phyloP scores from a whole-genome alignment of 345 rosid genomes.

The Lepidium didymum region DNA sequence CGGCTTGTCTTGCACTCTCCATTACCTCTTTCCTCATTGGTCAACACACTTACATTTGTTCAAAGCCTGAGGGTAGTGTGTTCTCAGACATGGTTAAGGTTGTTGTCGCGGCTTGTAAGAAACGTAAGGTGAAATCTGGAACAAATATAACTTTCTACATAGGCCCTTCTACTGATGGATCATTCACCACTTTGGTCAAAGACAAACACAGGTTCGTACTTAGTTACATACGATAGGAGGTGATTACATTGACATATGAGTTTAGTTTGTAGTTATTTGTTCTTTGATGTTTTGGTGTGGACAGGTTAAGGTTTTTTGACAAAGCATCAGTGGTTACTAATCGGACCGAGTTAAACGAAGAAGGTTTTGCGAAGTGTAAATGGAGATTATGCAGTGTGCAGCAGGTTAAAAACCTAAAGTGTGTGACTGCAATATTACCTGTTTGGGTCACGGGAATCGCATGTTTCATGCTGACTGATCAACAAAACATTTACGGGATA shows the following conservation, averaged over 20 bases:
- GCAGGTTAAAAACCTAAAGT: constrained; percentile 56
- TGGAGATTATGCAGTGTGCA: constrained; percentile 62
- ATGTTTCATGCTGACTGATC: constrained; percentile 59
- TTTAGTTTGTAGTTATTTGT: not conserved
- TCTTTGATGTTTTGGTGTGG: constrained; percentile 15
- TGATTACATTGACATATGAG: not conserved
- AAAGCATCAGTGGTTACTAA: constrained; percentile 45
- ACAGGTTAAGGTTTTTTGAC: constrained; percentile 42
- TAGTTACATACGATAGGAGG: not conserved
- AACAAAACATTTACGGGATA: constrained; percentile 53
- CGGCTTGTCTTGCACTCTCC: constrained; percentile 46
- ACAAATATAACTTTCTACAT: constrained; percentile 6
- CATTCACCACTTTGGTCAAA: constrained; percentile 18
- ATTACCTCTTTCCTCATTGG: constrained; percentile 48
- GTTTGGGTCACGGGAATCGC: constrained; percentile 59
- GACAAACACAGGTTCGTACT: constrained; percentile 10
- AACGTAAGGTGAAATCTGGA: constrained; percentile 25
- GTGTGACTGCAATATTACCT: constrained; percentile 40
- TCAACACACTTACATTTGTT: constrained; percentile 36
- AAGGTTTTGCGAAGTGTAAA: constrained; percentile 34
- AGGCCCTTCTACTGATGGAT: constrained; percentile 15
- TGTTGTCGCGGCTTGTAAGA: constrained; percentile 36
- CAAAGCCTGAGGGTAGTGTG: constrained; percentile 51
- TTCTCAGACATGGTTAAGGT: constrained; percentile 50
- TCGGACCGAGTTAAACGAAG: constrained; percentile 40